Base-by-base conservation (phyloP, 202 grass and related monocot species). In the Saccharum hybrid region DNA sequence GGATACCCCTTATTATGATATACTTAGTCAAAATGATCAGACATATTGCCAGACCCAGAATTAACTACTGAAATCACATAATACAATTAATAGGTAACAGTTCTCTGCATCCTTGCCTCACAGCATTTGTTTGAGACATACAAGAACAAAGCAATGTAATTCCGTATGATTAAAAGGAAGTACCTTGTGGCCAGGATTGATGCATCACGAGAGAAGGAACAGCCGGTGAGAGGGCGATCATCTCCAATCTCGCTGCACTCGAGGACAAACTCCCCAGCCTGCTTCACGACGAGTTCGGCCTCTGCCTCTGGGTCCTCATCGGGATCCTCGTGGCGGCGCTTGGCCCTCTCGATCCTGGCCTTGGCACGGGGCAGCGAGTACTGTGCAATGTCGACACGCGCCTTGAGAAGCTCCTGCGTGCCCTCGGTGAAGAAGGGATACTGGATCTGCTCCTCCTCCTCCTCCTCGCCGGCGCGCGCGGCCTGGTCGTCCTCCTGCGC, bases 371-470 rank as follows among this genome's bases (percentile, higher is more conserved):
- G 80, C 66, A 98, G 78, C 5, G 96, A 95, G 90, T 87, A 95
- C 15, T 36, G 66, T 0, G 91, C 89, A 12, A 98, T 88, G 46
- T 92, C 80, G 1, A 95, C 49, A 16, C 96, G 86, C n/a, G 90
- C 85, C 37, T 98, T 57, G 43, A 92, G 90, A 22, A 95, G 86
- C 15, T 98, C 92, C 16, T 88, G 81, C 6, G 92, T 84, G 38
- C 92, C 96, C 83, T 98, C 92, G 9, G 91, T 98, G 85, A 91
- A 98, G 74, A 98, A 98, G 0, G 96, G 96, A 43, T 98, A 98
- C 75, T 92, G 88, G 33, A 80, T 84, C 67, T 93, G 86, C 81
- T 83, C 87, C 22, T 57, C 79, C 72, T 89, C 89, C n/a, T 56
- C 88, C 22, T 83, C 82, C 7, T 81, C 79, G 2, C 51, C 85